Conservation (phyloP, 768 basidiomycete genomes). For the Mrakia frigida region DNA sequence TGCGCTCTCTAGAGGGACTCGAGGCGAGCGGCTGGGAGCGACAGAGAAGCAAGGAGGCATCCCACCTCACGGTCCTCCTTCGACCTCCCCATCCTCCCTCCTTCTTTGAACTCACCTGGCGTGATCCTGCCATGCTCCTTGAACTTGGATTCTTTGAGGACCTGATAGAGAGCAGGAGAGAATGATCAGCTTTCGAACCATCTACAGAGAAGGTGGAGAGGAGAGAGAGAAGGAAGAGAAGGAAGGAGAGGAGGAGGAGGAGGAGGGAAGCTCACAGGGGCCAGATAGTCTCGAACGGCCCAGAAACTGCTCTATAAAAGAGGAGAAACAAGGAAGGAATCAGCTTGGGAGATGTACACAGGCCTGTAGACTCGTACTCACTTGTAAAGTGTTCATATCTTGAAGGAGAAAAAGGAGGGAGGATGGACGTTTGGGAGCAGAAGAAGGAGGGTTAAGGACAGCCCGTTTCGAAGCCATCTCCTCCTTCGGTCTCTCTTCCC, state of each 20-base stretch:
- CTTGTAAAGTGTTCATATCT: constrained; percentile 27
- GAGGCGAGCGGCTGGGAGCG: background rate
- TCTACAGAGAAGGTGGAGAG: background rate
- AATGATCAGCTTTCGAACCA: background rate
- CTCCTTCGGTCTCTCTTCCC: background rate
- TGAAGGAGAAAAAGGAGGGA: background rate
- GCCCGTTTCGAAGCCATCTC: background rate
- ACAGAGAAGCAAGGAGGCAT: background rate
- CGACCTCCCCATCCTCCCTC: background rate
- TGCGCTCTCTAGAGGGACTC: background rate
- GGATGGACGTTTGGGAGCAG: background rate
- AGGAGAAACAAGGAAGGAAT: background rate
- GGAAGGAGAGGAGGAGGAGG: no score
- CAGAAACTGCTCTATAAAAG: constrained; percentile 73
- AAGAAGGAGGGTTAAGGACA: background rate
- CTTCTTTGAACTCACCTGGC: constrained; percentile 57
- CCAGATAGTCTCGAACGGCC: constrained; percentile 89
- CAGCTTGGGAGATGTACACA: background rate
- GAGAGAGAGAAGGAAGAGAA: background rate
- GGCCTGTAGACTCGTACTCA: background rate
- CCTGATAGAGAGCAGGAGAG: constrained; percentile 51
- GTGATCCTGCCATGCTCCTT: constrained; percentile 97
- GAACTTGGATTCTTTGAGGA: constrained; percentile 96
- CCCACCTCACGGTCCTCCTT: background rate
- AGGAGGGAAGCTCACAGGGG: constrained; percentile 41